Percentiles rank a stretch among this genome's conserved stretches.
phyloP scores from a whole-genome alignment of 768 basidiomycete species.

The Xerocomellus dryophilus region DNA sequence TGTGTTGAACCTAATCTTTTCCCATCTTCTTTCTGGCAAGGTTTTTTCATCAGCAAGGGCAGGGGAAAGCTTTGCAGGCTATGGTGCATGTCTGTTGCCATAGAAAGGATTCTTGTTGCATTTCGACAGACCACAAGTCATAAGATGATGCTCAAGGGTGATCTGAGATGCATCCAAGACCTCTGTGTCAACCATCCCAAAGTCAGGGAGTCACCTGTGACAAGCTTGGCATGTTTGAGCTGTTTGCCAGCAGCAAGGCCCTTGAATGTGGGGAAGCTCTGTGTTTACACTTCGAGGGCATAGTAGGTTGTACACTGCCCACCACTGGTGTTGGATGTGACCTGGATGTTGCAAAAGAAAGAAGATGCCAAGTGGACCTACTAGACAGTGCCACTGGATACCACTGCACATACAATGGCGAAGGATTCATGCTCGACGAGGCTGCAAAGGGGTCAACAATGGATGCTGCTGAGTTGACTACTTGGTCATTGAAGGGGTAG shows the following conservation, averaged over 20 bases:
- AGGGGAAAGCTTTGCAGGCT: constrained; percentile 18
- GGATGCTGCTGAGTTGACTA: no score
- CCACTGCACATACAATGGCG: no score
- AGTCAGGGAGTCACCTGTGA: constrained; percentile 43
- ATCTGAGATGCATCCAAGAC: constrained; percentile 57
- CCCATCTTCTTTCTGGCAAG: no score
- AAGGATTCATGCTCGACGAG: no score
- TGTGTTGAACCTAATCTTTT: no score
- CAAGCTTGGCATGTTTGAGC: constrained; percentile 54
- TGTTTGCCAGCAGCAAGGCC: constrained; percentile 62
- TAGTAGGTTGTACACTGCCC: constrained; percentile 16
- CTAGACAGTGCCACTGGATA: background rate
- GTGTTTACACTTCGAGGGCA: constrained; percentile 61
- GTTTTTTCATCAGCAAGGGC: constrained; percentile 10
- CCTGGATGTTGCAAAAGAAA: constrained; percentile 5
- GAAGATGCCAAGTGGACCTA: constrained; percentile 7
- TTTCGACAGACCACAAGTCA: constrained; percentile 64
- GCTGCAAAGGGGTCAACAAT: no score
- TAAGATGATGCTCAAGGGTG: constrained; percentile 58
- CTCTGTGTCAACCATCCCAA: constrained; percentile 80
- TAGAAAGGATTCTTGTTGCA: constrained; percentile 54
- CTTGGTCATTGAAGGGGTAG: no score
- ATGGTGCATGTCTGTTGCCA: constrained; percentile 48
- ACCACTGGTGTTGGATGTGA: background rate
- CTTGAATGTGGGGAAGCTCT: constrained; percentile 43